Evolutionary conservation across 805 yeast genomes (phyloP).

Genomic region (Lachancea waltii): DNA sequence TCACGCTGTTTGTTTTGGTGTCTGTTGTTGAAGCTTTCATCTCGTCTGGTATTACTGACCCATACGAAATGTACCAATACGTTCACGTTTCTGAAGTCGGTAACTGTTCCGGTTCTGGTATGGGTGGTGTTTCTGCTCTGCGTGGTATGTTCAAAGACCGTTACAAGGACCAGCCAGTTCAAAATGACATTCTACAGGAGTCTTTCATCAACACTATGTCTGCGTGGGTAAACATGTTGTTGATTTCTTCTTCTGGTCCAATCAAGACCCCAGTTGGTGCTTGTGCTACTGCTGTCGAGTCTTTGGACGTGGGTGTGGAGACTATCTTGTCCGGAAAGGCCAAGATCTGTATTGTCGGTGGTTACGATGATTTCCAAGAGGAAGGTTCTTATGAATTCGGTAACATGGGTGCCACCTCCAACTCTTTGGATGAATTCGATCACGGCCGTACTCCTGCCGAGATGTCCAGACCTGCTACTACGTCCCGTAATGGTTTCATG

Average conservation of each 20-base stretch:
- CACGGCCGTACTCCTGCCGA: slow-evolving; percentile 97
- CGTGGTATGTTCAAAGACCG: slow-evolving; percentile 98
- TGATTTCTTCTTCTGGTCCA: slow-evolving; percentile 96
- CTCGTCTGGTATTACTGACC: slow-evolving; percentile 93
- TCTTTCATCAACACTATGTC: slow-evolving; percentile 98
- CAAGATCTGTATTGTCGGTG: slow-evolving; percentile 94
- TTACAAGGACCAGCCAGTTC: slow-evolving; percentile 87
- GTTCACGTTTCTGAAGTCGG: slow-evolving; percentile 98
- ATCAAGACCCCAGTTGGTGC: slow-evolving; percentile 99
- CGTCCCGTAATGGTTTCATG: slow-evolving; percentile 96
- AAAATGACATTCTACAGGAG: slow-evolving; percentile 95
- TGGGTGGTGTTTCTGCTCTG: slow-evolving; percentile 98
- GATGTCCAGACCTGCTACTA: slow-evolving; percentile 98
- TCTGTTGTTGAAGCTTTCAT: slow-evolving; percentile 93
- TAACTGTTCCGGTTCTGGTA: slow-evolving; percentile 99
- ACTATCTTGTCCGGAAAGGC: slow-evolving; percentile 92
- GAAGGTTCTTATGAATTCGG: slow-evolving; percentile 98
- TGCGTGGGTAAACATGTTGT: slow-evolving; percentile 99
- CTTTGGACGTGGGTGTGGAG: slow-evolving; percentile 93
- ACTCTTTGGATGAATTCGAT: slow-evolving; percentile 77
- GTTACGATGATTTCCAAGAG: slow-evolving; percentile 99
- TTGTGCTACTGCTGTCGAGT: slow-evolving; percentile 98
- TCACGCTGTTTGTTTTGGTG: slow-evolving; percentile 87
- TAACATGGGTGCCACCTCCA: slow-evolving; percentile 97
- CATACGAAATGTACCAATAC: slow-evolving; percentile 96